phyloP scores from a whole-genome alignment of 257 asterid species.

The Plantago ovata region DNA sequence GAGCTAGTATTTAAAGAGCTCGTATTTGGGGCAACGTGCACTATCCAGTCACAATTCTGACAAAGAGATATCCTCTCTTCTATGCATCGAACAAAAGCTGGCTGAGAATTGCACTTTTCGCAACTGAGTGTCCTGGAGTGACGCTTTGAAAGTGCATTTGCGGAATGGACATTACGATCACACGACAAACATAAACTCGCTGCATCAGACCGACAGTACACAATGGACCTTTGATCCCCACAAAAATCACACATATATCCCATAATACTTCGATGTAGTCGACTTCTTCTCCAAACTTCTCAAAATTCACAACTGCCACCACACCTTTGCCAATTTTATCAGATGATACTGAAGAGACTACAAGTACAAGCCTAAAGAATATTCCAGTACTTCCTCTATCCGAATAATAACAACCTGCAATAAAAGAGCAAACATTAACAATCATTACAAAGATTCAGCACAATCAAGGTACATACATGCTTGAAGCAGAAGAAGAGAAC shows the following conservation, averaged over 20 bases:
- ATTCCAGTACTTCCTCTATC: constrained; percentile 14
- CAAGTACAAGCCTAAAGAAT: constrained; percentile 3
- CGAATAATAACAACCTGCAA: constrained; percentile 25
- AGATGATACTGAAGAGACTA: constrained; percentile 3
- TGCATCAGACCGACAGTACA: constrained; percentile 53
- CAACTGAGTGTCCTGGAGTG: constrained; percentile 55
- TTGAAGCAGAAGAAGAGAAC: constrained; percentile 9
- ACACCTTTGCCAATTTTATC: constrained; percentile 2
- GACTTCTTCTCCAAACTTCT: constrained; percentile 4
- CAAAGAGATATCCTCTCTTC: constrained; percentile 55
- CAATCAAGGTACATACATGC: neutral
- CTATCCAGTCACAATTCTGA: constrained; percentile 54
- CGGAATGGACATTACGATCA: constrained; percentile 54
- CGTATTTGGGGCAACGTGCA: constrained; percentile 29
- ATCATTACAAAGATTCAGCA: too few relatives aligned
- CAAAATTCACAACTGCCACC: constrained; percentile 4
- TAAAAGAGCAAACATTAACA: neutral
- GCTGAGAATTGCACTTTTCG: constrained; percentile 54
- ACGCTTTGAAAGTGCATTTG: constrained; percentile 50
- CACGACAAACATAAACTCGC: constrained; percentile 55
- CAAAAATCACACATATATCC: constrained; percentile 56
- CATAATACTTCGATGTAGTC: constrained; percentile 26
- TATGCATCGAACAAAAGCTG: constrained; percentile 41
- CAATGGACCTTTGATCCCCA: constrained; percentile 44
- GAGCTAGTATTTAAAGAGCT: constrained; percentile 10